A percentile compares a stretch with the other conserved stretches of the same genome.
phyloP scores from a whole-genome alignment of 2,329 filamentous ascomycete species.

The Simplicillium aogashimaense region DNA sequence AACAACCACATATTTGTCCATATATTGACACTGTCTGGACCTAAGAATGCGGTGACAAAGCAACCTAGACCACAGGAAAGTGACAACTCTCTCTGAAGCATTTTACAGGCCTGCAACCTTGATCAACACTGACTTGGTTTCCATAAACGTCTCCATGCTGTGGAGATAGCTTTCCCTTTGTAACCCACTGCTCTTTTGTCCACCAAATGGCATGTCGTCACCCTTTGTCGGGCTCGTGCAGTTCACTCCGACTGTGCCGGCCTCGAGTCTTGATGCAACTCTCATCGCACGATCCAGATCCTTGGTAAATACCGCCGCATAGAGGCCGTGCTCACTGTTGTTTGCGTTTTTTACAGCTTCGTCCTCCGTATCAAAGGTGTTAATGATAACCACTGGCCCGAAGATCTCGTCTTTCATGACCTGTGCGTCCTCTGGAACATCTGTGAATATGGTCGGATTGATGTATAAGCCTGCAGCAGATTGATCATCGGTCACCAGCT shows the following conservation, averaged over 20 bases:
- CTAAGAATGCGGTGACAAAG: too few species aligned
- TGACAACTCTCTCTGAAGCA: too few species aligned
- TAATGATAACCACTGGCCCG: constrained; percentile 51
- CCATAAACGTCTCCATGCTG: constrained; percentile 11
- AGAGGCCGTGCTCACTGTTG: constrained; percentile 43
- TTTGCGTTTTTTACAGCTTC: constrained; percentile 22
- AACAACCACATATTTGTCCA: too few species aligned
- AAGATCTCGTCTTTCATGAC: constrained; percentile 55
- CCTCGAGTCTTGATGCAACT: constrained; percentile 41
- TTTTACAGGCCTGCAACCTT: constrained; percentile 3
- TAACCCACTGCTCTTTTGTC: constrained; percentile 11
- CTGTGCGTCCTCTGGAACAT: constrained; percentile 16
- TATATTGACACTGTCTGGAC: too few species aligned
- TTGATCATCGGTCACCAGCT: constrained; percentile 8
- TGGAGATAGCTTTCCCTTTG: constrained; percentile 9
- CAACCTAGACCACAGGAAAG: too few species aligned
- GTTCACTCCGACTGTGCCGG: constrained; percentile 52
- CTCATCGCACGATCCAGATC: constrained; percentile 36
- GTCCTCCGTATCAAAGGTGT: constrained; percentile 25
- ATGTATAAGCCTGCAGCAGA: constrained; percentile 15
- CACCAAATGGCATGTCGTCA: constrained; percentile 12
- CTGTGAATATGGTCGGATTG: constrained; percentile 17
- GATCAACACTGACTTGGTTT: constrained; percentile 13
- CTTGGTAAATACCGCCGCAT: constrained; percentile 45
- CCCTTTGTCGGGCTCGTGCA: constrained; percentile 21